These are phyloP conservation scores for Chrysoporthe puriensis DNA, from an alignment of 2,329 filamentous ascomycete genomes.

Conservation along the genomic window DNA sequence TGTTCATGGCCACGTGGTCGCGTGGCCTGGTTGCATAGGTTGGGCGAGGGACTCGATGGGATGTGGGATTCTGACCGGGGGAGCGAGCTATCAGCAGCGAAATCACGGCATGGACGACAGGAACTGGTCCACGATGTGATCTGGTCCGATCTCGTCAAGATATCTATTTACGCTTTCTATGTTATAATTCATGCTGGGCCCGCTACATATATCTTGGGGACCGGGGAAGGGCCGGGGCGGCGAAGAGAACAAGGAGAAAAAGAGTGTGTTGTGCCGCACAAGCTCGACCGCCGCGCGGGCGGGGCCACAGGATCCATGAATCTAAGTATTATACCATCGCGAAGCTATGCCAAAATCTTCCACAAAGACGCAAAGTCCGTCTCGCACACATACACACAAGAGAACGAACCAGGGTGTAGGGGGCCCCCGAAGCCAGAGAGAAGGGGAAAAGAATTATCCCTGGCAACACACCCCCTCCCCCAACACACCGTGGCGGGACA, in stretches of 20 bases:
- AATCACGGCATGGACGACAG: too few relatives aligned
- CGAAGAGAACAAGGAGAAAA: background rate
- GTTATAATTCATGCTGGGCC: background rate
- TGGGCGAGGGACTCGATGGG: too few relatives aligned
- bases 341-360: background rate
- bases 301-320: background rate
- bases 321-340: slow-evolving; percentile 1
- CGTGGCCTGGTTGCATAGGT: too few relatives aligned
- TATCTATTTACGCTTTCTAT: background rate
- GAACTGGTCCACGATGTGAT: too few relatives aligned
- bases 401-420: background rate
- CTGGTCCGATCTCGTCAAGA: background rate
- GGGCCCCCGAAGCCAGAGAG: background rate
- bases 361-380: background rate
- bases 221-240: too few relatives aligned
- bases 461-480: too few relatives aligned
- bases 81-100: too few relatives aligned
- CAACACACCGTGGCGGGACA: too few relatives aligned
- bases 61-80: too few relatives aligned
- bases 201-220: background rate
- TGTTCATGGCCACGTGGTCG: too few relatives aligned
- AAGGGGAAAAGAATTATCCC: background rate
- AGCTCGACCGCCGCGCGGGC: background rate
- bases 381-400: too few relatives aligned
- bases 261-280: background rate